phyloP scores from a whole-genome alignment of 768 basidiomycete species.

The Pleurotus sapidus region DNA sequence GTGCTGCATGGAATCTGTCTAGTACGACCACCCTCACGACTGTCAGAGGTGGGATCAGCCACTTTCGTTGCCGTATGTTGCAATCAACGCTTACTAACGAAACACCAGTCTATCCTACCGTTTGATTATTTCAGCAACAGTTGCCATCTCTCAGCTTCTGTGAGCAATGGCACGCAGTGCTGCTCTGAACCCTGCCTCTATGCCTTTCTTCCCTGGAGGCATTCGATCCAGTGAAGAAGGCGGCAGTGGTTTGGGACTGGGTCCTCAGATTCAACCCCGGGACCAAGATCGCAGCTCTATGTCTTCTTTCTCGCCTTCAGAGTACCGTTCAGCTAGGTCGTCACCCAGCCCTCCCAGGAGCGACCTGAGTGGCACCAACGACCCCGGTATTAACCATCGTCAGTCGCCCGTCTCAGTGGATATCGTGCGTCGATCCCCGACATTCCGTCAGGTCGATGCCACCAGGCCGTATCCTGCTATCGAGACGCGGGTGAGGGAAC shows the following conservation, averaged over 20 bases:
- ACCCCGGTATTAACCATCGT: constrained; percentile 22
- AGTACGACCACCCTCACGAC: constrained; percentile 23
- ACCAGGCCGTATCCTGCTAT: constrained; percentile 38
- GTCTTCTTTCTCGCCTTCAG: constrained; percentile 60
- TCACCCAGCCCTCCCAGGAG: constrained; percentile 63
- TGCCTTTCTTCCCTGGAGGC: constrained; percentile 80
- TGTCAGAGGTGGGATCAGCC: constrained; percentile 25
- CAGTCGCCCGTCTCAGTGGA: constrained; percentile 34
- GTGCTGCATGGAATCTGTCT: constrained; percentile 42
- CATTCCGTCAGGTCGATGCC: constrained; percentile 41
- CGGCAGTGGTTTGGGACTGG: constrained; percentile 39
- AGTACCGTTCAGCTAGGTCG: constrained; percentile 64
- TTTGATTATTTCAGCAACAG: constrained; percentile 35
- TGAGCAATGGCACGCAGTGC: constrained; percentile 70
- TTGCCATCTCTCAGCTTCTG: constrained; percentile 28
- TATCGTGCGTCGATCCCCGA: constrained; percentile 42
- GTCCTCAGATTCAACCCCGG: constrained; percentile 42
- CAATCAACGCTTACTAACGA: constrained; percentile 14
- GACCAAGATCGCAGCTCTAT: constrained; percentile 47
- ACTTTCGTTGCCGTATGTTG: constrained; percentile 12
- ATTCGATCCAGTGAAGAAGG: constrained; percentile 54
- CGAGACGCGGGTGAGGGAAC: constrained; percentile 43
- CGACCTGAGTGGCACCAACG: constrained; percentile 26
- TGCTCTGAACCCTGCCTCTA: constrained; percentile 77
- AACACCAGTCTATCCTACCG: constrained; percentile 25